Evolutionary conservation across 768 basidiomycete species (phyloP), one percentile per base, ranked within the genome.

Genomic region (Russula foetens): DNA sequence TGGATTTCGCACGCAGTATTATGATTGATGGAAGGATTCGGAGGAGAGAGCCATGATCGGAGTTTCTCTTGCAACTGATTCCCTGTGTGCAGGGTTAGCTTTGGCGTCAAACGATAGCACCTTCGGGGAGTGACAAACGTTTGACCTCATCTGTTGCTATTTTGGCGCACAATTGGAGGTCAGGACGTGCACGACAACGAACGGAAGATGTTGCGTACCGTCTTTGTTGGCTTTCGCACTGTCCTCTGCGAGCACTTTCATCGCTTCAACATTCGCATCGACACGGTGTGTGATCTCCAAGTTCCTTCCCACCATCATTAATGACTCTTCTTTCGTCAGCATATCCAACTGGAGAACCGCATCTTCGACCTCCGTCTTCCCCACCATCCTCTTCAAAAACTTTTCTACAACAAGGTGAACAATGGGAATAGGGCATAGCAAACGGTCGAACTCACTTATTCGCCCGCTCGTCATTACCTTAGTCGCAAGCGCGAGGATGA

Each of bases 1-100:
- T 48, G 58, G 19, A 19, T 19, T 2, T 59, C 38, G 6, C 31
- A 31, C 23, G 58, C 52, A 15, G 24, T 38, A n/a, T 59, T 59
- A 33, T 59, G 58, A 39, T 53, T 59, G 24, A 39, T n/a, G 15
- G 58, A 59, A 17, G 58, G 58, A 21, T 59, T n/a, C 7, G 58
- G 58, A 46, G 58, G 44, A 21, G 50, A 24, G 7, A 59, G 44
- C 58, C 58, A 59, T 5, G 24, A 47, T 21, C 35, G 51, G 2
- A 53, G 35, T 5, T 53, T 24, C 2, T 24, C 14, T 47, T 21
- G 51, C 0, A 21, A 23, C 8, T 28, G 44, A 7, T 39, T 23
- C 5, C 26, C 58, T 59, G 45, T 28, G 33, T 28, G 23, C 0
- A 4, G 3, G 21, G 7, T 39, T 19, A 46, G 24, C 21, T 2